phyloP scores from a whole-genome alignment of 345 rosid species.

The Salix dunnii region DNA sequence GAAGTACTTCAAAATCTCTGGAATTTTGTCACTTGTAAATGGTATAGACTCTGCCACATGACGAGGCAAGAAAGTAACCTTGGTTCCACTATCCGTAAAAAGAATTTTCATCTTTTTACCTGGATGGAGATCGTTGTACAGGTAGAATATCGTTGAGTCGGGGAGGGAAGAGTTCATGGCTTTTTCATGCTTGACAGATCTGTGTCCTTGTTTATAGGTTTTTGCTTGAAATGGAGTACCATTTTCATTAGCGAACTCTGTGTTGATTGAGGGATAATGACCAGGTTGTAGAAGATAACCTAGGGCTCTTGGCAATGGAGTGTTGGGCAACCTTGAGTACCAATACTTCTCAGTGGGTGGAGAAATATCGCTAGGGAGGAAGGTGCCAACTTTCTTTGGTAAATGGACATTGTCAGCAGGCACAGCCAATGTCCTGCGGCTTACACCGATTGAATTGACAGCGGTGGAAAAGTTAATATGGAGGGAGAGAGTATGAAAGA shows the following conservation, averaged over 20 bases:
- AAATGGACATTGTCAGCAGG: too few species aligned
- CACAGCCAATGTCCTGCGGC: too few species aligned
- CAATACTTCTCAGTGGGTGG: neutral
- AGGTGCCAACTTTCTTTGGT: too few species aligned
- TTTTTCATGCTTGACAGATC: neutral
- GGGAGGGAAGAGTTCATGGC: neutral
- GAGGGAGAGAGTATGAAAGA: too few species aligned
- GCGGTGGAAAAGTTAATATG: too few species aligned
- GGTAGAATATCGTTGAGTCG: neutral
- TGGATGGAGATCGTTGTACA: neutral
- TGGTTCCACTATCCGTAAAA: neutral
- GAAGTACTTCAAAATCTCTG: neutral
- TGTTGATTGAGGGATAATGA: neutral
- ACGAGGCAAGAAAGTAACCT: neutral
- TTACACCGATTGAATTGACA: too few species aligned
- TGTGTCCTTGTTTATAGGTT: neutral
- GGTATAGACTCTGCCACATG: neutral
- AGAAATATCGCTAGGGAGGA: neutral
- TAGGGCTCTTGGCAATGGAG: neutral
- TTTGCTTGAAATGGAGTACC: too few species aligned
- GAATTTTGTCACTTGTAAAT: neutral
- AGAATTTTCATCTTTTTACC: neutral
- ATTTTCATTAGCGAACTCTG: too few species aligned
- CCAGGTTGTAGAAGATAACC: too few species aligned
- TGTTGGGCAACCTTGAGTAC: neutral